Evolutionary conservation across 1,139 yeast species (phyloP).

Genomic region (Geotrichum aggregatum): DNA sequence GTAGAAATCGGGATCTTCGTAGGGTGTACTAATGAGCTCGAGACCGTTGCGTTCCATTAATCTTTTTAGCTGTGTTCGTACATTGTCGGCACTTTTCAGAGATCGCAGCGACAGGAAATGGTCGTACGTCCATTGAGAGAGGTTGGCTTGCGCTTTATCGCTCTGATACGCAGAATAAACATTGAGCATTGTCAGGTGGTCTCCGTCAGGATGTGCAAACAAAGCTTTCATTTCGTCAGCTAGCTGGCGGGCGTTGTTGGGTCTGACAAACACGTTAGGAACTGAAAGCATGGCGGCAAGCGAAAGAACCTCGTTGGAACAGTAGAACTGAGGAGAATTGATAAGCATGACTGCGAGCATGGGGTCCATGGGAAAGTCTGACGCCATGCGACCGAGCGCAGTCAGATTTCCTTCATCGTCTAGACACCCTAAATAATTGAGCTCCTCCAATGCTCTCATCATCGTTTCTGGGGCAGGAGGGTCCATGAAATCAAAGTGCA

Average conservation of each 20-base stretch:
- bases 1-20: slow-evolving; percentile 58
- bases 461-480: slow-evolving; percentile 99
- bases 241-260: slow-evolving; percentile 77
- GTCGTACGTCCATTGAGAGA: slow-evolving; percentile 76
- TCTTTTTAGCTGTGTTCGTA: slow-evolving; percentile 75
- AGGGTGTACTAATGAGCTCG: slow-evolving; percentile 65
- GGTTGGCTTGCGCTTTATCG: slow-evolving; percentile 52
- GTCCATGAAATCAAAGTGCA: slow-evolving; percentile 97
- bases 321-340: slow-evolving; percentile 75
- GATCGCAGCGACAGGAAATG: slow-evolving; percentile 83
- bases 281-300: slow-evolving; percentile 89
- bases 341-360: slow-evolving; percentile 90
- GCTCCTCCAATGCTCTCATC: slow-evolving; percentile 97
- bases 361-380: slow-evolving; percentile 94
- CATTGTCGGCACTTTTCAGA: slow-evolving; percentile 75
- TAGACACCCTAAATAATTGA: slow-evolving; percentile 82
- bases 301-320: slow-evolving; percentile 84
- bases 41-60: slow-evolving; percentile 80
- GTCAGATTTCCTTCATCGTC: slow-evolving; percentile 92
- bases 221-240: slow-evolving; percentile 88
- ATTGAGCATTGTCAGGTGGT: slow-evolving; percentile 83
- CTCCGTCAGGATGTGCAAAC: slow-evolving; percentile 94
- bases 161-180: slow-evolving; percentile 81
- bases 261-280: slow-evolving; percentile 92
- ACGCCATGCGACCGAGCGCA: slow-evolving; percentile 79